These are phyloP conservation scores for Lithospermum erythrorhizon DNA, from an alignment of 257 asterid genomes.

Conservation along the genomic window DNA sequence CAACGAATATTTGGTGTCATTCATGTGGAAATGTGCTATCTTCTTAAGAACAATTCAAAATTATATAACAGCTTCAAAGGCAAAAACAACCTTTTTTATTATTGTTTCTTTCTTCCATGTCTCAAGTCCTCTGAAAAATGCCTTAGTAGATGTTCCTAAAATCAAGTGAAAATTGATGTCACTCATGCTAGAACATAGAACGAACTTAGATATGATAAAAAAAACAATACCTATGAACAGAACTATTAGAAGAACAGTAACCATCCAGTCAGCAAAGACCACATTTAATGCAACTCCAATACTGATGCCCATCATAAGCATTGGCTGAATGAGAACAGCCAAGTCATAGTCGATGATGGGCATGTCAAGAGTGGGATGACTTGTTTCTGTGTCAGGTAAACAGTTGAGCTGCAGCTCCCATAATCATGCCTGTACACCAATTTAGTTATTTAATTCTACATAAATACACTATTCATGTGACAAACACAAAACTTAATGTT, in stretches of 20 bases:
- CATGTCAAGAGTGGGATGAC: conserved; percentile 89
- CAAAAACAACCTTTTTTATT: conserved; percentile 45
- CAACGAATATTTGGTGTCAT: background rate
- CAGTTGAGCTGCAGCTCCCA: conserved; percentile 95
- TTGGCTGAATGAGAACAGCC: conserved; percentile 94
- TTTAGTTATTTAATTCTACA: background rate
- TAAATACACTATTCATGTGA: background rate
- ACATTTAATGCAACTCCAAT: conserved; percentile 92
- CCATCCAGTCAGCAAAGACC: conserved; percentile 93
- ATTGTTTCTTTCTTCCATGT: conserved; percentile 90
- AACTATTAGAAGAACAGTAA: conserved; percentile 76
- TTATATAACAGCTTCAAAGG: background rate
- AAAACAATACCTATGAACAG: conserved; percentile 61
- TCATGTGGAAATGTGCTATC: background rate
- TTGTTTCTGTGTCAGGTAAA: conserved; percentile 76
- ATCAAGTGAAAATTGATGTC: conserved; percentile 14
- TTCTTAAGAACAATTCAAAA: background rate
- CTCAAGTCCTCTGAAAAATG: conserved; percentile 79
- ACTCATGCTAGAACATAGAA: conserved; percentile 3
- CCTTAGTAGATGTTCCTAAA: conserved; percentile 78
- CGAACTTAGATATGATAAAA: conserved; percentile 6
- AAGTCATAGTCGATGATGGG: conserved; percentile 87
- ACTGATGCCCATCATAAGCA: conserved; percentile 95
- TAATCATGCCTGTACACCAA: conserved; percentile 69
- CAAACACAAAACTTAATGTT: background rate